phyloP scores from a whole-genome alignment of 2,329 filamentous ascomycete species.

The Cladosporium sp. region DNA sequence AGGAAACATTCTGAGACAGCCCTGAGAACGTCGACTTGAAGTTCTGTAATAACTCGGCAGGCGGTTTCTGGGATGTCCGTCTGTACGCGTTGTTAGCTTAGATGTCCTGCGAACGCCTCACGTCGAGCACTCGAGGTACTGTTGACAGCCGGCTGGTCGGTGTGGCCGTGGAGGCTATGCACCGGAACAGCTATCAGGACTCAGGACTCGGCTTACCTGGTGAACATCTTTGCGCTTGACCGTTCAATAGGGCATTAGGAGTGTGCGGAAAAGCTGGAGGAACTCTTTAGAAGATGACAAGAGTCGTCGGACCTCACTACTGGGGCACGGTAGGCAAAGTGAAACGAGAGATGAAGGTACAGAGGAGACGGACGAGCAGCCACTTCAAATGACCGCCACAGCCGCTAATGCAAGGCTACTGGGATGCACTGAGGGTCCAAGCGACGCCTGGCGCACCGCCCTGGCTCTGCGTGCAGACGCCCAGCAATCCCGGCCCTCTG shows the following conservation, averaged over 20 bases:
- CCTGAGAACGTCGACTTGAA: conserved; percentile 85
- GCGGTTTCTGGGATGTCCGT: conserved; percentile 76
- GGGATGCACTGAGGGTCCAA: conserved; percentile 18
- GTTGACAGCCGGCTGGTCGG: conserved; percentile 6
- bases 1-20: conserved; percentile 50
- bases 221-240: conserved; percentile 18
- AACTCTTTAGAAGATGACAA: conserved; percentile 4
- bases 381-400: conserved; percentile 23
- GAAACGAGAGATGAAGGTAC: conserved; percentile 20
- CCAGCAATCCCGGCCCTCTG: conserved; percentile 17
- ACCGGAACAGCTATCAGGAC: conserved; percentile 15
- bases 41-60: conserved; percentile 77
- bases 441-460: conserved; percentile 11
- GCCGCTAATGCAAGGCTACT: conserved; percentile 16
- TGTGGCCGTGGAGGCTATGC: conserved; percentile 23
- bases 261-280: conserved; percentile 12
- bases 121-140: neutral
- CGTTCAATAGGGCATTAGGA: conserved; percentile 14
- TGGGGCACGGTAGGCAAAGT: conserved; percentile 16
- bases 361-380: conserved; percentile 22
- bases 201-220: conserved; percentile 12
- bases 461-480: conserved; percentile 20
- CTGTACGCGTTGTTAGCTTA: conserved; percentile 26
- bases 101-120: conserved; percentile 16
- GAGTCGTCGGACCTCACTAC: conserved; percentile 12